phyloP scores from a whole-genome alignment of 306 rosid genomes.

The Styphnolobium japonicum region DNA sequence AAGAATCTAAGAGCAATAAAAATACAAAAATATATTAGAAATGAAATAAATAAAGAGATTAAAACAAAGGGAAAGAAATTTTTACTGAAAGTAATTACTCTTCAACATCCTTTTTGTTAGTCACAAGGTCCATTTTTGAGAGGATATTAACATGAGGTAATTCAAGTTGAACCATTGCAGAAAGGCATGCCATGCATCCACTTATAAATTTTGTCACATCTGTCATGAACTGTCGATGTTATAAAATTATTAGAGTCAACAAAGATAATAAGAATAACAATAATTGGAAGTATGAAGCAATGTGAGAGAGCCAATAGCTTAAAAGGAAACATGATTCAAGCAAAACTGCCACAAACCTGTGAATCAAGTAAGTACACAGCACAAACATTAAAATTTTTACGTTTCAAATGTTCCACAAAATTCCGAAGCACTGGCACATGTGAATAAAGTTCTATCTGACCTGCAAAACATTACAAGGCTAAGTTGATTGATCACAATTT shows the following conservation, averaged over 20 bases:
- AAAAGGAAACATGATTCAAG: neutral
- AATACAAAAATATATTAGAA: neutral
- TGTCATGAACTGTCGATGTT: slow-evolving; percentile 60
- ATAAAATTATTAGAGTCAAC: neutral
- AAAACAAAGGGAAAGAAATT: neutral
- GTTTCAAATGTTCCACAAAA: slow-evolving; percentile 84
- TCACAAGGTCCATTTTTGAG: slow-evolving; percentile 92
- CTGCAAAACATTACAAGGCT: slow-evolving; percentile 41
- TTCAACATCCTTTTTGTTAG: slow-evolving; percentile 71
- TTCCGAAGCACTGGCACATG: slow-evolving; percentile 82
- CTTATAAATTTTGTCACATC: slow-evolving; percentile 95
- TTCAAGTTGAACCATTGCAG: slow-evolving; percentile 91
- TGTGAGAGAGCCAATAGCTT: neutral
- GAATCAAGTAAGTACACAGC: slow-evolving; percentile 92
- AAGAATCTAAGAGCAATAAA: slow-evolving; percentile 51
- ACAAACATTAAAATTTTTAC: slow-evolving; percentile 74
- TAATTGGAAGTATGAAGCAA: neutral
- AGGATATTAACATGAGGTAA: slow-evolving; percentile 91
- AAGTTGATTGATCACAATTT: neutral
- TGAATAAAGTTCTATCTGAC: slow-evolving; percentile 92
- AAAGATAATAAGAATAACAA: neutral
- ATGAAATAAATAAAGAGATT: neutral
- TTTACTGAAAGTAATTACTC: slow-evolving; percentile 42
- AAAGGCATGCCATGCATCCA: slow-evolving; percentile 88
- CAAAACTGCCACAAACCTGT: slow-evolving; percentile 54